Base-by-base conservation (phyloP, 768 basidiomycete genomes). In the Auricularia heimuer region DNA sequence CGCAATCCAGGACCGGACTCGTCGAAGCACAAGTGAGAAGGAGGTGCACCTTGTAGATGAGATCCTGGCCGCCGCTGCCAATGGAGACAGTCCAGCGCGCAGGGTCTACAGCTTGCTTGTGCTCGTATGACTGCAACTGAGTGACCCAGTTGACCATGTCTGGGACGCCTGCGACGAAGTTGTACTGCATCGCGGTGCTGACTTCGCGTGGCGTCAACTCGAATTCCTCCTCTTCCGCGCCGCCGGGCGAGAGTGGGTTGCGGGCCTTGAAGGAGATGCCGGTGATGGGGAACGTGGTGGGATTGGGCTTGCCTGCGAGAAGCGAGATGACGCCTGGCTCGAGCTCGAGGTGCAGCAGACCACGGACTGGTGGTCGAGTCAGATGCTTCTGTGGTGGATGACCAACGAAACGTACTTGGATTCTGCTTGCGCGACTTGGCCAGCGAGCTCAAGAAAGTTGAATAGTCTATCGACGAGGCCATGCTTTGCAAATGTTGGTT, bases 221-320 rank as follows among this genome's bases (percentile, higher is more conserved):
- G 61, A 94, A 72, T 0, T 78, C 73, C 2, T 77, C 76, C 37
- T 85, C 83, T 63, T 79, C 72, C 21, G 70, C 67, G 11, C 78
- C 76, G 64, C 82, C 75, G 29, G 72, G 73, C 2, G 83, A 83
- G 11, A 84, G 82, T 60, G 12, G 69, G 21, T 65, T 64, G 39
- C 62, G 65, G 3, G 85, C 80, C 1, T 79, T 83, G 74, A 91
- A 85, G 64, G 82, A 86, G 69, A 98, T 77, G 0, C 88, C 86
- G 2, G 86, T 85, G 77, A 98, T 91, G 1, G 96, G 96, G 77
- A 98, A 98, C 21, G 92, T 89, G n/a, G 81, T 78, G 7, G 87
- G 81, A 71, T 96, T 95, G 4, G 96, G 96, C 74, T 95, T 94
- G 34, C 96, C 96, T 0, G 94, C 94, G 6, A 95, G 83, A 37